These are phyloP conservation scores for Mesostigma viride DNA, from an alignment of 139 green algal genomes.

Conservation along the genomic window DNA sequence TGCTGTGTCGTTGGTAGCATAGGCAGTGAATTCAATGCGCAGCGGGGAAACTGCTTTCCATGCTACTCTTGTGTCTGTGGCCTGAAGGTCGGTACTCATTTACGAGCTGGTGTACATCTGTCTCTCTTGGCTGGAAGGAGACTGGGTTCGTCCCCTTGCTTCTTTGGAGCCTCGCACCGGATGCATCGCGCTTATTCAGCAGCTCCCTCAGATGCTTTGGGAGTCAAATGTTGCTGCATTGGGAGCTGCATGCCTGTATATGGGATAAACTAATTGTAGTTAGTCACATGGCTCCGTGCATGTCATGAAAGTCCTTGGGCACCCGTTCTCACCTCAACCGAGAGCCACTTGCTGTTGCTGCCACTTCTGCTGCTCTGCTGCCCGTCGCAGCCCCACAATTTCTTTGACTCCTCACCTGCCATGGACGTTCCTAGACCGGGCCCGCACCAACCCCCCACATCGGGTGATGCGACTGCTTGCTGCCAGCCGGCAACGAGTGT, in stretches of 20 bases:
- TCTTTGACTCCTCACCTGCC: conserved; percentile 25
- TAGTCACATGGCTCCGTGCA: background rate
- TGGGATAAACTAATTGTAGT: background rate
- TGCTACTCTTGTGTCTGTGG: too few relatives aligned
- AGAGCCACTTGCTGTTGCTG: conserved; percentile 1
- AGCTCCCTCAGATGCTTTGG: background rate
- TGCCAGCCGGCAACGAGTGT: background rate
- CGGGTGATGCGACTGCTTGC: background rate
- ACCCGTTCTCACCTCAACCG: background rate
- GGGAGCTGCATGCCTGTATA: background rate
- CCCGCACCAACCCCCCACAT: background rate
- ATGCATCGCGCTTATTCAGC: too few relatives aligned
- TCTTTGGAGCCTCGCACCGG: too few relatives aligned
- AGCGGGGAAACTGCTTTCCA: too few relatives aligned
- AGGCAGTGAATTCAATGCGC: too few relatives aligned
- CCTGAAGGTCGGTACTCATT: too few relatives aligned
- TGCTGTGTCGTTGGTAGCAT: too few relatives aligned
- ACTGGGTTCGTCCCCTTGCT: too few relatives aligned
- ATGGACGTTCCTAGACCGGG: conserved; percentile 24
- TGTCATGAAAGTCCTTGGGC: background rate
- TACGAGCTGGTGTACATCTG: too few relatives aligned
- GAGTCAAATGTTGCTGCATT: background rate
- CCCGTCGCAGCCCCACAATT: conserved; percentile 18
- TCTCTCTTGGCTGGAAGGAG: too few relatives aligned
- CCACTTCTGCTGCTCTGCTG: background rate